These are phyloP conservation scores for Echium plantagineum DNA, from an alignment of 257 asterid species.

Conservation along the genomic window DNA sequence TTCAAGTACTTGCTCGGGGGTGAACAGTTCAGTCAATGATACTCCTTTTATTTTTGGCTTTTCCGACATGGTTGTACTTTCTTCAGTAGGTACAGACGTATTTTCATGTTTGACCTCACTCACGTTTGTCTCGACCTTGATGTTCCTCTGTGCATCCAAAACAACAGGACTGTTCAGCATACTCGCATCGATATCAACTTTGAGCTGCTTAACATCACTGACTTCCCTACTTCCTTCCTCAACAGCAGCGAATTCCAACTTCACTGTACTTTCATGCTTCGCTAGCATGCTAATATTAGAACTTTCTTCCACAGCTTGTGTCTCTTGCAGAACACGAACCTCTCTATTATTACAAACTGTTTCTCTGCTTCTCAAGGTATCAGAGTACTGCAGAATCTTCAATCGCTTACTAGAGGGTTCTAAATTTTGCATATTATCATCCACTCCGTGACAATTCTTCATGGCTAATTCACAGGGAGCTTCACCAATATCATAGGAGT, in stretches of 20 bases:
- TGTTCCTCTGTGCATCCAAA: conserved; percentile 28
- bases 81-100: conserved; percentile 36
- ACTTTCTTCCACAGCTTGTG: conserved; percentile 27
- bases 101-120: conserved; percentile 41
- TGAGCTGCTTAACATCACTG: conserved; percentile 31
- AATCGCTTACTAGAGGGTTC: conserved; percentile 70
- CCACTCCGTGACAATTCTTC: conserved; percentile 15
- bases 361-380: conserved; percentile 30
- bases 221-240: conserved; percentile 30
- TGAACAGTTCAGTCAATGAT: conserved; percentile 81
- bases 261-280: conserved; percentile 39
- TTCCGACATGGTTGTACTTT: conserved; percentile 57
- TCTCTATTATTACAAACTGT: conserved; percentile 30
- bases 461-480: conserved; percentile 27
- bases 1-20: conserved; percentile 75
- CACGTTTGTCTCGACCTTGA: conserved; percentile 45
- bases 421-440: conserved; percentile 48
- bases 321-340: conserved; percentile 25
- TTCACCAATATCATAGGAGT: conserved; percentile 39
- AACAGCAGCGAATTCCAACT: conserved; percentile 39
- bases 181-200: conserved; percentile 24
- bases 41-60: conserved; percentile 90
- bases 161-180: conserved; percentile 25
- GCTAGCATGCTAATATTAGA: conserved; percentile 23
- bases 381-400: conserved; percentile 47